phyloP scores from a whole-genome alignment of 768 basidiomycete genomes.

The Boletus vermiculosoides region DNA sequence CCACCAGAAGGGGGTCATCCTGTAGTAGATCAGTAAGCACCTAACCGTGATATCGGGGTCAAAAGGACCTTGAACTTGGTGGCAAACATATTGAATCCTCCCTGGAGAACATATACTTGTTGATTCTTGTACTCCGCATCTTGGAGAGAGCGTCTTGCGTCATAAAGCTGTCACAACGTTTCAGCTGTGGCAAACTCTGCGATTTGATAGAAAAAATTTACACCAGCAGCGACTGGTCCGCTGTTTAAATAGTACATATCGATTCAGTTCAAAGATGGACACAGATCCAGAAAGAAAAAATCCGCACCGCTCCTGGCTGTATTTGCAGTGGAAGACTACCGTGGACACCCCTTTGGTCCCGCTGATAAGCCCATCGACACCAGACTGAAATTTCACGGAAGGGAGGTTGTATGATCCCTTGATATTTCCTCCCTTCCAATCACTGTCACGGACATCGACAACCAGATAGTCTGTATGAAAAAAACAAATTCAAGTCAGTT shows the following conservation, averaged over 20 bases:
- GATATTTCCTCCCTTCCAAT: slow-evolving; percentile 79
- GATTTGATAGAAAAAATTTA: slow-evolving; percentile 32
- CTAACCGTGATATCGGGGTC: background rate
- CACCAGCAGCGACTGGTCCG: slow-evolving; percentile 76
- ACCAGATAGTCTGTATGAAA: slow-evolving; percentile 57
- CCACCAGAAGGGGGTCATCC: slow-evolving; percentile 69
- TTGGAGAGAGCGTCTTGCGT: slow-evolving; percentile 53
- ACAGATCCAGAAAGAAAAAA: background rate
- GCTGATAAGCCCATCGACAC: slow-evolving; percentile 57
- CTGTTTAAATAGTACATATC: slow-evolving; percentile 35
- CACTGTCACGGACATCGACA: slow-evolving; percentile 84
- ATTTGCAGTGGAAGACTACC: slow-evolving; percentile 75
- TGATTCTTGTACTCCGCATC: slow-evolving; percentile 45
- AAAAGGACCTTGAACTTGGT: slow-evolving; percentile 55
- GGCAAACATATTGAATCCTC: slow-evolving; percentile 75
- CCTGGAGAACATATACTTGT: slow-evolving; percentile 63
- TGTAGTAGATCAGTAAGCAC: slow-evolving; percentile 24
- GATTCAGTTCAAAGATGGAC: slow-evolving; percentile 6
- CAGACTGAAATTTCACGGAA: slow-evolving; percentile 54
- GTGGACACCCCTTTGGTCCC: slow-evolving; percentile 59
- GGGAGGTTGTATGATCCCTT: slow-evolving; percentile 61
- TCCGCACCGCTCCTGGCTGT: slow-evolving; percentile 73
- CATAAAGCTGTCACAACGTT: slow-evolving; percentile 52
- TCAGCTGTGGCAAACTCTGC: slow-evolving; percentile 1
- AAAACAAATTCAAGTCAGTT: background rate